These are phyloP conservation scores for Bryoerythrophyllum caledonicum DNA, from an alignment of 225 moss, liverwort and hornwort genomes.

Conservation along the genomic window DNA sequence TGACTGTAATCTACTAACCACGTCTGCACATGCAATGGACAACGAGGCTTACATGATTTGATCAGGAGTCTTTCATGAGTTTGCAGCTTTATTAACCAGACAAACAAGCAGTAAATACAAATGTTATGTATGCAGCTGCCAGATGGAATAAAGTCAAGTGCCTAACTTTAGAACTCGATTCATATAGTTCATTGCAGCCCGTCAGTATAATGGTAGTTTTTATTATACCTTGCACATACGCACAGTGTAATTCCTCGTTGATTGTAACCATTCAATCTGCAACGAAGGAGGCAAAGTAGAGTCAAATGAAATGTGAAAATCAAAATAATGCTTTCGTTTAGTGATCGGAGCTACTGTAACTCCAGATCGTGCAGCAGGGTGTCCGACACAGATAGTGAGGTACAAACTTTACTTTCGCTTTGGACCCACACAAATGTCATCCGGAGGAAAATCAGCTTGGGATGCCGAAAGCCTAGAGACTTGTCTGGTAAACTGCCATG, in stretches of 20 bases:
- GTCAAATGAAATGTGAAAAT: constrained; percentile 6
- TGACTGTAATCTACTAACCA: constrained; percentile 21
- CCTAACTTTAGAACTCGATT: too few relatives aligned
- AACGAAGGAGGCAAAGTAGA: constrained; percentile 10
- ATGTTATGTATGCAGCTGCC: background rate
- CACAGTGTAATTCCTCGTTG: background rate
- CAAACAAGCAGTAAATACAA: background rate
- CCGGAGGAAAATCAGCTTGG: constrained; percentile 22
- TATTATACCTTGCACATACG: background rate
- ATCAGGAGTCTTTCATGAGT: constrained; percentile 9
- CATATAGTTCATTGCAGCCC: background rate
- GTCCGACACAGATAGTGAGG: constrained; percentile 21
- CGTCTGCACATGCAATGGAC: constrained; percentile 5
- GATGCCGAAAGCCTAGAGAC: constrained; percentile 15
- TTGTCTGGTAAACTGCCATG: constrained; percentile 28
- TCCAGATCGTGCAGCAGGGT: constrained; percentile 9
- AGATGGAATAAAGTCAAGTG: background rate
- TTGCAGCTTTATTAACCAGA: too few relatives aligned
- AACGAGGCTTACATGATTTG: constrained; percentile 9
- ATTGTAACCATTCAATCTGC: background rate
- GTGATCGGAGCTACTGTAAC: background rate
- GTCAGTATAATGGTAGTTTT: background rate
- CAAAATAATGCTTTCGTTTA: background rate
- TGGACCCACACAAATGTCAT: constrained; percentile 24
- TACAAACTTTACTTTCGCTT: constrained; percentile 12